These are phyloP conservation scores for Karstenula rhodostoma DNA, from an alignment of 2,329 filamentous ascomycete genomes.

Conservation along the genomic window DNA sequence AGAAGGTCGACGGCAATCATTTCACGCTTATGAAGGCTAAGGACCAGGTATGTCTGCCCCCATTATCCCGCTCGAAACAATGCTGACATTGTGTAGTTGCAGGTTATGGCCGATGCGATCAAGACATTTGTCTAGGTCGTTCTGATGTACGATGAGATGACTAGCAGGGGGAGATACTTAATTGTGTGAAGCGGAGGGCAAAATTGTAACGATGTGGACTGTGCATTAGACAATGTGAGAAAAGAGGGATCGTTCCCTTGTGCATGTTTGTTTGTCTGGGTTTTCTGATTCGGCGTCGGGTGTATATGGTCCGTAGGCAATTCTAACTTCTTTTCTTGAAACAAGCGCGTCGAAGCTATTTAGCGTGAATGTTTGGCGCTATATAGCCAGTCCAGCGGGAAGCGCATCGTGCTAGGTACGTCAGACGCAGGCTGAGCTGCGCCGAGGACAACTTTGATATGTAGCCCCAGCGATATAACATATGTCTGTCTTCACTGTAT, in stretches of 20 bases:
- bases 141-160: neutral
- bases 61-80: neutral
- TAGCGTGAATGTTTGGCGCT: no score
- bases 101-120: constrained; percentile 7
- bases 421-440: no score
- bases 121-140: constrained; percentile 2
- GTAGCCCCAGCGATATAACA: no score
- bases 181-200: neutral
- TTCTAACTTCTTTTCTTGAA: neutral
- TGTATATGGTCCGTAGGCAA: neutral
- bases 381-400: no score
- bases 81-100: constrained; percentile 1
- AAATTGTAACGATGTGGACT: no score
- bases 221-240: neutral
- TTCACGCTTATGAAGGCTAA: constrained; percentile 50
- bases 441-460: no score
- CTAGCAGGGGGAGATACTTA: neutral
- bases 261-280: neutral
- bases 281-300: neutral
- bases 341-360: neutral
- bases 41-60: constrained; percentile 13
- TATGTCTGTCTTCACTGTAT: no score
- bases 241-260: neutral
- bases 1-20: constrained; percentile 51
- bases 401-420: no score